phyloP scores from a whole-genome alignment of 2,329 filamentous ascomycete genomes.

The Keithomyces neogunnii region DNA sequence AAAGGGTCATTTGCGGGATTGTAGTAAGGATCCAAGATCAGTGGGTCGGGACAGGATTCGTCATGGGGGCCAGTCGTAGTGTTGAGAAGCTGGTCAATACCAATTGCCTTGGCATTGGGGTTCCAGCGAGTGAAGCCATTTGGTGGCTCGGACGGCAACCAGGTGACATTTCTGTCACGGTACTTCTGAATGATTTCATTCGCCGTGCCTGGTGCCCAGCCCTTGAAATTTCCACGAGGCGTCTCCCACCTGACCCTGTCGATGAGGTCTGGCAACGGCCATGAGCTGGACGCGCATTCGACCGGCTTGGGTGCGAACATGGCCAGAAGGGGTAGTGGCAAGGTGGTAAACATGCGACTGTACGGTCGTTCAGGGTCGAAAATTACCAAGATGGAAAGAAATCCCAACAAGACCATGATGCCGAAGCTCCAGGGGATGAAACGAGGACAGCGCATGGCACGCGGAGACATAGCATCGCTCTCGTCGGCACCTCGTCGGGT shows the following conservation, averaged over 20 bases:
- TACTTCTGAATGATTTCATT: constrained; percentile 17
- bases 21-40: constrained; percentile 16
- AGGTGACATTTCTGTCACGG: constrained; percentile 16
- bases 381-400: constrained; percentile 14
- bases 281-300: constrained; percentile 18
- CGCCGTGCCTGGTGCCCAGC: constrained; percentile 21
- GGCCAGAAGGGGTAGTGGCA: constrained; percentile 21
- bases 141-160: constrained; percentile 19
- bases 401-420: constrained; percentile 11
- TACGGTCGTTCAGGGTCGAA: constrained; percentile 22
- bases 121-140: constrained; percentile 22
- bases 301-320: constrained; percentile 18
- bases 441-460: constrained; percentile 8
- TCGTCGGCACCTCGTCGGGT: background rate
- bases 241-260: constrained; percentile 16
- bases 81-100: background rate
- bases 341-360: constrained; percentile 21
- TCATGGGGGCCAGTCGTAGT: background rate
- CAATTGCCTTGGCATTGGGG: constrained; percentile 13
- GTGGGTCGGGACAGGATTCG: constrained; percentile 3
- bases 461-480: constrained; percentile 6
- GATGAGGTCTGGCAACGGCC: constrained; percentile 22
- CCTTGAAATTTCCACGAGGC: constrained; percentile 20
- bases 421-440: constrained; percentile 10
- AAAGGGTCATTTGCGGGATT: constrained; percentile 27